Base-by-base conservation (phyloP, 2,329 filamentous ascomycete species). In the Diplodia seriata region DNA sequence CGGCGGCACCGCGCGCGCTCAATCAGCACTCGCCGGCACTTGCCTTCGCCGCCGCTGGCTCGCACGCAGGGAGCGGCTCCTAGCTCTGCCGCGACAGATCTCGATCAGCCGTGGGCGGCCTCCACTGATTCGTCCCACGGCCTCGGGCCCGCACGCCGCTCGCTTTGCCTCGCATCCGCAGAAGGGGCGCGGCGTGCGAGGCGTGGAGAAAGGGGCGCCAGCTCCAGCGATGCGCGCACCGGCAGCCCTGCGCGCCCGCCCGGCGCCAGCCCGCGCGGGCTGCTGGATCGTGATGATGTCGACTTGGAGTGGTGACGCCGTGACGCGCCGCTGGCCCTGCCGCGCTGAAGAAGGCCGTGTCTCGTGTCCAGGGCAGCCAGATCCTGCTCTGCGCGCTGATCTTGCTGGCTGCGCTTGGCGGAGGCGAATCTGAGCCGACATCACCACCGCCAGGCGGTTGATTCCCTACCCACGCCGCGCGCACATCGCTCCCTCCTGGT, bases 41-140 rank as follows among this genome's bases (percentile, higher is more conserved):
- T 62, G 57, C 57, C 57, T 62, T 33, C 20, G 59, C 59, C 43
- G 43, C 43, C 49, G 51, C 50, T 56, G 51, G 63, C 51, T 56
- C 31, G 38, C 63, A 49, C 51, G 63, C 63, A 66, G 63, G 63
- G 63, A 66, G 63, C 50, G 51, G 50, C 50, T 54, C 23, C 50
- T 66, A 66, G 63, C 51, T 55, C 51, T 66, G 63, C 51, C 51
- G 63, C 61, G 57, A 62, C 61, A 66, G 63, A 66, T 66, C 63
- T 53, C 49, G 63, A 66, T 66, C 63, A 23, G 61, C 51, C 63
- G 51, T 49, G 40, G 63, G 49, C 47, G 29, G 49, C 62, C 62
- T 55, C 62, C 62, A 65, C 62, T 66, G 63, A 67, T 61, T 67
- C 43, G 65, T 51, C 54, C 54, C 65, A 53, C 31, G 54, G 29